phyloP scores from a whole-genome alignment of 129 eudicot species.

The Cynara cardunculus region DNA sequence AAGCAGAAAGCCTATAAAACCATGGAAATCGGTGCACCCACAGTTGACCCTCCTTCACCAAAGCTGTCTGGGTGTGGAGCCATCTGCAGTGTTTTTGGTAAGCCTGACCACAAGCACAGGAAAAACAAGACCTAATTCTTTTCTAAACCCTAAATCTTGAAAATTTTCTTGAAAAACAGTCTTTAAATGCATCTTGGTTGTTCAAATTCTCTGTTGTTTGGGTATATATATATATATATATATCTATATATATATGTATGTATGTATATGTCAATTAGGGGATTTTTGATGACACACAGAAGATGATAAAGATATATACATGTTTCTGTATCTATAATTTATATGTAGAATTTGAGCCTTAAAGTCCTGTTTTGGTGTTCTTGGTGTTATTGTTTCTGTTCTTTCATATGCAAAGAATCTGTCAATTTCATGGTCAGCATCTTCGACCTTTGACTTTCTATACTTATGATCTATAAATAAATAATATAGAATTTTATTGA shows the following conservation, averaged over 20 bases:
- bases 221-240: background rate
- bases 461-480: background rate
- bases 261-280: slow-evolving; percentile 8
- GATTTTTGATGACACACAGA: slow-evolving; percentile 1
- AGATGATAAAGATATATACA: background rate
- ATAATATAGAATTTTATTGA: too few species aligned
- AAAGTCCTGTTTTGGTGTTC: background rate
- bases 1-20: slow-evolving; percentile 35
- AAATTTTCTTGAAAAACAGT: slow-evolving; percentile 2
- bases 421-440: background rate
- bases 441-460: background rate
- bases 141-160: slow-evolving; percentile 3
- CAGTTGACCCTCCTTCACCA: slow-evolving; percentile 81
- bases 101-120: slow-evolving; percentile 32
- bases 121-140: slow-evolving; percentile 20
- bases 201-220: background rate
- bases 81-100: slow-evolving; percentile 49
- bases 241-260: background rate
- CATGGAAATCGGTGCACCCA: slow-evolving; percentile 39
- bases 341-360: slow-evolving; percentile 6
- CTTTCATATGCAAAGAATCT: background rate
- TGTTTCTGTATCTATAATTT: background rate
- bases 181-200: slow-evolving; percentile 3
- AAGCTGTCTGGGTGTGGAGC: slow-evolving; percentile 57
- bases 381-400: background rate